phyloP scores from a whole-genome alignment of 495 filamentous ascomycete genomes.

The Tuber umbilicatum region DNA sequence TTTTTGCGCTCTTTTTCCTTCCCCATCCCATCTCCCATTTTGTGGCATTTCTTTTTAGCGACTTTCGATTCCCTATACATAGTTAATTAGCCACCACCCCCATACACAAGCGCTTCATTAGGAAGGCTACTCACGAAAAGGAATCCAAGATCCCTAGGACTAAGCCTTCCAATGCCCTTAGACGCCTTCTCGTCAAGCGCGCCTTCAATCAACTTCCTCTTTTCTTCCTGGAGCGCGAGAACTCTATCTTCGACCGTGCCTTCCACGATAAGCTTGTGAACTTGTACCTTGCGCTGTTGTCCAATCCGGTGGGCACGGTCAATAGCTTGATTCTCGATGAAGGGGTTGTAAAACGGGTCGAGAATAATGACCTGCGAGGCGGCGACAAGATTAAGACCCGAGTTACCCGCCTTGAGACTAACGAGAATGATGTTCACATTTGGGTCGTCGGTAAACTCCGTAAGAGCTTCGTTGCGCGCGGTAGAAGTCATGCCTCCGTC shows the following conservation, averaged over 20 bases:
- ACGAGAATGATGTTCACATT: slow-evolving; percentile 73
- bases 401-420: slow-evolving; percentile 83
- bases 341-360: slow-evolving; percentile 97
- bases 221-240: slow-evolving; percentile 73
- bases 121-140: slow-evolving; percentile 56
- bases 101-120: not conserved
- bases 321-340: slow-evolving; percentile 88
- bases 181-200: slow-evolving; percentile 76
- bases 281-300: slow-evolving; percentile 64
- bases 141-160: slow-evolving; percentile 58
- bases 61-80: not conserved
- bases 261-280: slow-evolving; percentile 72
- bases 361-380: slow-evolving; percentile 84
- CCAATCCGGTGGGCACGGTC: slow-evolving; percentile 91
- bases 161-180: slow-evolving; percentile 57
- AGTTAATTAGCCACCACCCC: not conserved
- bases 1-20: not conserved
- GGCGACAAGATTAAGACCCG: slow-evolving; percentile 81
- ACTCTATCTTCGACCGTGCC: slow-evolving; percentile 89
- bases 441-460: slow-evolving; percentile 61
- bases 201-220: slow-evolving; percentile 67
- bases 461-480: slow-evolving; percentile 64
- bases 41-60: not conserved
- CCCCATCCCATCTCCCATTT: not conserved
- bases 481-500: slow-evolving; percentile 73